Evolutionary conservation across 257 asterid species (phyloP), one percentile per base, ranked within the genome.

Genomic region (Linderniella brevidens): DNA sequence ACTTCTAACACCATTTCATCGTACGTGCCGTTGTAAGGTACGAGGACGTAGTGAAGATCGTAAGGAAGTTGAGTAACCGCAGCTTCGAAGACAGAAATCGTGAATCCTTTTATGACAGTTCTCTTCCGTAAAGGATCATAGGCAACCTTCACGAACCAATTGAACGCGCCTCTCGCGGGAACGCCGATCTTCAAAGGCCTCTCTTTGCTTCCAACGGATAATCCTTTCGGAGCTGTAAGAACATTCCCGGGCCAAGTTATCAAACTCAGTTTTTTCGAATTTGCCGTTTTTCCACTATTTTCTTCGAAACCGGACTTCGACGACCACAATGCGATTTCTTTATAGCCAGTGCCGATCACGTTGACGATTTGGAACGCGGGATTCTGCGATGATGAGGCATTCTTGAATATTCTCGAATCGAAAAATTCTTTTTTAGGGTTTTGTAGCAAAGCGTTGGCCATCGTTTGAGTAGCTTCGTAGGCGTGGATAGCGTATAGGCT

Each of bases 161-260:
- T 48, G 37, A 73, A 78, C 25, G 77, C 75, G 32, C 77, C 82
- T 19, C 13, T 52, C 0, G 78, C 77, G 0, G 92, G 93, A 13
- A 78, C 74, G 0, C 80, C 92, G 17, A 75, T 67, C 50, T 37
- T 70, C 54, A 78, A 16, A 29, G 80, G 81, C 19, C 52, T 63
- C 43, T 69, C 70, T 4, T 38, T 35, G 57, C 72, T 63, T 4
- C 74, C 75, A 12, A 63, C 13, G 35, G 62, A 46, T 72, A 53
- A 55, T 36, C 78, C 82, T 32, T 36, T 59, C 1, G 93, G 92
- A 39, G 58, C 64, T 0, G 37, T 47, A 15, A 14, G 58, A 37
- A 45, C 59, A 5, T 77, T 77, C 3, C 93, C 92, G 1, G 86
- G 86, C 93, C 86, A 82, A 50, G 52, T 61, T 41, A 81, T 56